Conservation (phyloP, 345 rosid species). For the Gossypium raimondii region DNA sequence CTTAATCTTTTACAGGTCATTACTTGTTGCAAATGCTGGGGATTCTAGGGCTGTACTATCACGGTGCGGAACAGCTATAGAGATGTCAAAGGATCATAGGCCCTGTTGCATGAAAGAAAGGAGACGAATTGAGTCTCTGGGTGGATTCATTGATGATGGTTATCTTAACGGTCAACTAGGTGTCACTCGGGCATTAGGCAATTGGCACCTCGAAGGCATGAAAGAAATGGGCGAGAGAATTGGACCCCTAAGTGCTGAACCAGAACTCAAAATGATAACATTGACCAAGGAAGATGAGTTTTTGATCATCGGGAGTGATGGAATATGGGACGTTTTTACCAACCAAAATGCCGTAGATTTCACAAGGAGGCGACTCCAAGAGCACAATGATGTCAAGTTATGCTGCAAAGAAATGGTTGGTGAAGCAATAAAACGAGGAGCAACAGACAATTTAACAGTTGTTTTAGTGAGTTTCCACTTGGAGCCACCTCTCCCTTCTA, state of each 20-base stretch:
- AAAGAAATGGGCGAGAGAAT: conserved; percentile 33
- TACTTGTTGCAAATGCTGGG: conserved; percentile 90
- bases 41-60: conserved; percentile 88
- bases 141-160: conserved; percentile 59
- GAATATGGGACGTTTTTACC: conserved; percentile 79
- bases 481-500: conserved; percentile 50
- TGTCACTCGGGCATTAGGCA: conserved; percentile 79
- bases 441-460: conserved; percentile 65
- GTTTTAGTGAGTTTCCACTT: conserved; percentile 66
- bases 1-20: conserved; percentile 39
- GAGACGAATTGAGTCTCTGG: conserved; percentile 56
- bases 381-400: conserved; percentile 63
- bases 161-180: conserved; percentile 71
- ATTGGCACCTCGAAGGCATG: conserved; percentile 74
- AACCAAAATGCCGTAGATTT: conserved; percentile 81
- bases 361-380: conserved; percentile 60
- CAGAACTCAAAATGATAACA: conserved; percentile 58
- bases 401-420: conserved; percentile 69
- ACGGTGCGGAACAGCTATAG: conserved; percentile 51
- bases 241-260: conserved; percentile 78
- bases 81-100: conserved; percentile 78
- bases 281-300: conserved; percentile 74
- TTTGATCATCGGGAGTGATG: conserved; percentile 73
- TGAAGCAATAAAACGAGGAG: conserved; percentile 66
- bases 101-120: conserved; percentile 54